Percentiles rank a stretch among this genome's conserved stretches.
phyloP scores from a whole-genome alignment of 2,329 filamentous ascomycete genomes.

The Paraphaeosphaeria minitans region DNA sequence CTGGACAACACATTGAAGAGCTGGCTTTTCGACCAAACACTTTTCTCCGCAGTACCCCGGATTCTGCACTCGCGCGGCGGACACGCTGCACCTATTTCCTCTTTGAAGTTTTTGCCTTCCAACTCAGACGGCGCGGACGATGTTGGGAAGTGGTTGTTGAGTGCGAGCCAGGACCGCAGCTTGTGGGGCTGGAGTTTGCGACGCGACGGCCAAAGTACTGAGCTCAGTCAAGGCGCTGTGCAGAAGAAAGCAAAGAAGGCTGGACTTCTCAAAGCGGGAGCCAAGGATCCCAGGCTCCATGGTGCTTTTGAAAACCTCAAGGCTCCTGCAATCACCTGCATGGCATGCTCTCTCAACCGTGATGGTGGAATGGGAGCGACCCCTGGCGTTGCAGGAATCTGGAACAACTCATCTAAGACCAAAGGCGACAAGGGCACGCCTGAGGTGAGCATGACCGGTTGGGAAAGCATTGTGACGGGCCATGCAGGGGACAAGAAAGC shows the following conservation, averaged over 20 bases:
- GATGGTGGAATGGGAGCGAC: conserved; percentile 91
- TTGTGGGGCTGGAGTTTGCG: conserved; percentile 97
- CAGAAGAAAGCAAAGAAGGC: conserved; percentile 88
- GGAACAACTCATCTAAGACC: conserved; percentile 73
- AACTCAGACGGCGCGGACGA: conserved; percentile 88
- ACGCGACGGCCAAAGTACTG: conserved; percentile 89
- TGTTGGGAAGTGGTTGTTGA: conserved; percentile 91
- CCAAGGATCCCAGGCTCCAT: conserved; percentile 64
- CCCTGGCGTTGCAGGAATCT: conserved; percentile 77
- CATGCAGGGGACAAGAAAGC: conserved; percentile 84
- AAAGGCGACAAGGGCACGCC: conserved; percentile 70
- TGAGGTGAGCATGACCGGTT: conserved; percentile 79
- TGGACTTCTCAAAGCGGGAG: conserved; percentile 68
- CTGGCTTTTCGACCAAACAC: conserved; percentile 94
- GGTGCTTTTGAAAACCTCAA: conserved; percentile 75
- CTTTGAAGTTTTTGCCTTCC: conserved; percentile 81
- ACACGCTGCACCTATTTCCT: conserved; percentile 84
- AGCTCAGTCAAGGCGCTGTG: conserved; percentile 88
- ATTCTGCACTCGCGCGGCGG: conserved; percentile 85
- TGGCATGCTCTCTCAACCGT: conserved; percentile 89
- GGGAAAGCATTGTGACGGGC: conserved; percentile 95
- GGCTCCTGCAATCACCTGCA: conserved; percentile 87
- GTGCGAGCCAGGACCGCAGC: conserved; percentile 85
- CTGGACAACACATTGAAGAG: conserved; percentile 92
- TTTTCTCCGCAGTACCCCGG: conserved; percentile 84